These are phyloP conservation scores for Leptomonas seymouri DNA, from an alignment of 208 protist genomes.

Conservation along the genomic window DNA sequence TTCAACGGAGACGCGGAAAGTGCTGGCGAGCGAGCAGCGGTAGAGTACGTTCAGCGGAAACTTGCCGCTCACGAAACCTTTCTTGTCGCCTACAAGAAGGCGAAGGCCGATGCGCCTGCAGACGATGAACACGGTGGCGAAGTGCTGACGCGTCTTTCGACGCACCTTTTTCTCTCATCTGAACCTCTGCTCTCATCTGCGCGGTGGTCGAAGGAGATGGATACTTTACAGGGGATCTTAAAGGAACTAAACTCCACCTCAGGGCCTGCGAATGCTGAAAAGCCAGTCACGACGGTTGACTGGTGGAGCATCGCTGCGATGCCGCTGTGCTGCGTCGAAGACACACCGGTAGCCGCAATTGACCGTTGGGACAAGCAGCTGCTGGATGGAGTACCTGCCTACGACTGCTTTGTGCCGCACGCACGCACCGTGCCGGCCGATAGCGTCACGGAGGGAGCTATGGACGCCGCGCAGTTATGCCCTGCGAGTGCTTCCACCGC, in stretches of 20 bases:
- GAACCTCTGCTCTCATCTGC: constrained; percentile 11
- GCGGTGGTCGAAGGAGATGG: constrained; percentile 10
- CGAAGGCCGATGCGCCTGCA: neutral
- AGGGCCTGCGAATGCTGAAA: neutral
- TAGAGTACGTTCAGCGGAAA: constrained; percentile 1
- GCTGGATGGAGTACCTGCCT: constrained; percentile 9
- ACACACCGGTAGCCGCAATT: constrained; percentile 12
- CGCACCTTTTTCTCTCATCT: constrained; percentile 7
- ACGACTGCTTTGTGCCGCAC: constrained; percentile 31
- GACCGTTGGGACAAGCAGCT: constrained; percentile 16
- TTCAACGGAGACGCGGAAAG: neutral
- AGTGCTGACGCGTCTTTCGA: constrained; percentile 1
- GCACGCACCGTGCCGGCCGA: constrained; percentile 3
- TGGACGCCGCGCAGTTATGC: neutral
- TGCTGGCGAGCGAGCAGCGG: neutral
- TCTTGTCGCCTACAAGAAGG: neutral
- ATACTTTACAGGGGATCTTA: neutral
- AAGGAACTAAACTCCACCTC: neutral
- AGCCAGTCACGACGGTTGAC: neutral
- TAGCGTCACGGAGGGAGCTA: neutral
- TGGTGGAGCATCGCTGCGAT: constrained; percentile 18
- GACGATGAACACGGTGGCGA: neutral
- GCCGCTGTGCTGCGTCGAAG: constrained; percentile 14
- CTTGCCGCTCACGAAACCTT: constrained; percentile 20
- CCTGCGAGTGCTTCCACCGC: neutral